phyloP scores from a whole-genome alignment of 1,284 basidiomycete genomes.

The Tilletia walkeri region DNA sequence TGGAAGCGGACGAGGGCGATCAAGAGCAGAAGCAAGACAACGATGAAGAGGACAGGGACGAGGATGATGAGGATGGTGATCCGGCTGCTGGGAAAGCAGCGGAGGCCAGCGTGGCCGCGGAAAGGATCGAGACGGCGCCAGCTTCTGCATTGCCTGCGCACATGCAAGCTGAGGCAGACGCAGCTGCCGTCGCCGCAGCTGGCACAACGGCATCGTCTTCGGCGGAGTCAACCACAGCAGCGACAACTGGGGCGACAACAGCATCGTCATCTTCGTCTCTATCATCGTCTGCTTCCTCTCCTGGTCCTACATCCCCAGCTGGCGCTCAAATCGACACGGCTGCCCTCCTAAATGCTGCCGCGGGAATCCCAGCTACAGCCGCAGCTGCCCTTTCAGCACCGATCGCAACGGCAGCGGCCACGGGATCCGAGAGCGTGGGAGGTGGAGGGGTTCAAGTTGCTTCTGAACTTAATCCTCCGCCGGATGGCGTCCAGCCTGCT shows the following conservation, averaged over 20 bases:
- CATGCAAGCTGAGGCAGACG: conserved; percentile 13
- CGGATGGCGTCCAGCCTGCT: not conserved
- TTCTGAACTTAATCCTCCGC: not conserved
- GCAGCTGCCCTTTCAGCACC: not conserved
- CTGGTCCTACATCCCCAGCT: not conserved
- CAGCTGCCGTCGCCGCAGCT: not conserved
- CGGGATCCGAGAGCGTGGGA: not conserved
- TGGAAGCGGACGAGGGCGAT: not conserved
- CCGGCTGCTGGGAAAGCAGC: not conserved
- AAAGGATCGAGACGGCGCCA: not conserved
- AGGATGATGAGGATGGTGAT: not conserved
- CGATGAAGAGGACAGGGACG: not conserved
- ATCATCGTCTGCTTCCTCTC: not conserved
- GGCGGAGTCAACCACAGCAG: not conserved
- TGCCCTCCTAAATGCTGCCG: not conserved
- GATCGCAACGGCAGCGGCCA: not conserved
- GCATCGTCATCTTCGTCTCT: too few species aligned
- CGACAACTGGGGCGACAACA: too few species aligned
- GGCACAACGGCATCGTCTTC: not conserved
- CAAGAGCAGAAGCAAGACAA: not conserved
- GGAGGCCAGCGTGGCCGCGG: not conserved
- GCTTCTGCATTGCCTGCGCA: conserved; percentile 14
- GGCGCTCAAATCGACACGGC: not conserved
- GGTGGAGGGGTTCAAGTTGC: conserved; percentile 3
- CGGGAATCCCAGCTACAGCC: not conserved